phyloP scores from a whole-genome alignment of 192 early-diverging fungal species.

The Linnemannia schmuckeri region DNA sequence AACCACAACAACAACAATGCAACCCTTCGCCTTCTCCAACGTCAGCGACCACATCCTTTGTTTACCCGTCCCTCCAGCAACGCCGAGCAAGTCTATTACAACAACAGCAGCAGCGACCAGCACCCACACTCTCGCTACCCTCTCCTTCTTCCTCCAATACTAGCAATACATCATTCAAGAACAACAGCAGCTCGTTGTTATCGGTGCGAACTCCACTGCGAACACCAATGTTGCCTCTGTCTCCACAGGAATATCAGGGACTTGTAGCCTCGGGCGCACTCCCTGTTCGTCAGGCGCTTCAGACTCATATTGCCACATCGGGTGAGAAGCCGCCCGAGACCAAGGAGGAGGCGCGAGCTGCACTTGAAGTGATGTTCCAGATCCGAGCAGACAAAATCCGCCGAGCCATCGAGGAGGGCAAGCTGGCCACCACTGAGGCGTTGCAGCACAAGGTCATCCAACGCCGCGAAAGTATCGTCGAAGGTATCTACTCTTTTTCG shows the following conservation, averaged over 20 bases:
- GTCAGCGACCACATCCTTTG: not conserved
- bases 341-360: constrained; percentile 40
- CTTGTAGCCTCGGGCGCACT: constrained; percentile 23
- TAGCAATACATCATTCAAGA: not conserved
- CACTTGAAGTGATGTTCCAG: constrained; percentile 49
- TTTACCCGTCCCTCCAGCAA: not conserved
- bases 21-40: not conserved
- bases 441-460: constrained; percentile 35
- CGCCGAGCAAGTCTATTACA: not conserved
- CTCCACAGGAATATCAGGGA: constrained; percentile 31
- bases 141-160: not conserved
- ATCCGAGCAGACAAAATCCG: constrained; percentile 47
- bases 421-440: constrained; percentile 44
- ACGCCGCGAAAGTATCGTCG: constrained; percentile 41
- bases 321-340: constrained; percentile 49
- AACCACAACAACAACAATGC: not conserved
- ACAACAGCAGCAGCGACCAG: not conserved
- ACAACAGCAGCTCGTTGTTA: not conserved
- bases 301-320: constrained; percentile 43
- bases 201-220: not conserved
- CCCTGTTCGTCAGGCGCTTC: constrained; percentile 47
- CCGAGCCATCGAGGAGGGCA: constrained; percentile 40
- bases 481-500: constrained; percentile 12
- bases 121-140: not conserved
- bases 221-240: not conserved